Conservation (phyloP, 495 filamentous ascomycete species). For the Thermothielavioides terrestris region DNA sequence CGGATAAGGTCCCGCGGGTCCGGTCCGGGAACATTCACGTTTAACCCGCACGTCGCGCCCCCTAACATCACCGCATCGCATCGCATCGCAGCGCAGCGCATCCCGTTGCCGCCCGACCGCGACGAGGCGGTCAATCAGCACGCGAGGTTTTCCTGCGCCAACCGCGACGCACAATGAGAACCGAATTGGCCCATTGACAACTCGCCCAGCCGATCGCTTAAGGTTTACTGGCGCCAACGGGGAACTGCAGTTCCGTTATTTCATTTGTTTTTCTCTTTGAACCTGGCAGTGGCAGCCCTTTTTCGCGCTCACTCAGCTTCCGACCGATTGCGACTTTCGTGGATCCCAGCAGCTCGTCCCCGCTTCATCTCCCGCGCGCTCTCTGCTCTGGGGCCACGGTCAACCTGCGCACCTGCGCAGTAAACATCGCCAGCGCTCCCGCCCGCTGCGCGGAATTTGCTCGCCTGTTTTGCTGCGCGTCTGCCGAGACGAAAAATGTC, state of each 20-base stretch:
- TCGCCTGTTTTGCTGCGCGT: conserved; percentile 15
- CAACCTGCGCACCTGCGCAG: too few relatives aligned
- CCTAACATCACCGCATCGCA: conserved; percentile 1
- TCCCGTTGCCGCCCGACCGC: background rate
- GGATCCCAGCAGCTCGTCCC: conserved; percentile 3
- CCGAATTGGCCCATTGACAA: conserved; percentile 13
- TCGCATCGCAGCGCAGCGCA: background rate
- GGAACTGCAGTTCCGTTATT: too few relatives aligned
- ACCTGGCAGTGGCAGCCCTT: conserved; percentile 11
- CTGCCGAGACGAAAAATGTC: conserved; percentile 38
- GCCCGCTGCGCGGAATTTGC: conserved; percentile 9
- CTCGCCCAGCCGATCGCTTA: conserved; percentile 4
- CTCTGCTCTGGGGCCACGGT: too few relatives aligned
- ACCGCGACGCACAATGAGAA: conserved; percentile 8
- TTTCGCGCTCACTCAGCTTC: conserved; percentile 10
- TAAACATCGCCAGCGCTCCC: background rate
- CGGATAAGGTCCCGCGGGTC: too few relatives aligned
- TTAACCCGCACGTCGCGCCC: background rate
- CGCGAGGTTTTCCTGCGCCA: background rate
- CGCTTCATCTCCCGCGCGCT: conserved; percentile 13
- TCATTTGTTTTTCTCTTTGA: too few relatives aligned
- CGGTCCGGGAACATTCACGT: background rate
- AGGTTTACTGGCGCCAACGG: too few relatives aligned
- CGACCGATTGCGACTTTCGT: conserved; percentile 4
- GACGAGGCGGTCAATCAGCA: conserved; percentile 6